A percentile compares a stretch with the other conserved stretches of the same genome.
Conservation (phyloP, 2,329 filamentous ascomycete genomes). For the Cordyceps tenuipes region DNA sequence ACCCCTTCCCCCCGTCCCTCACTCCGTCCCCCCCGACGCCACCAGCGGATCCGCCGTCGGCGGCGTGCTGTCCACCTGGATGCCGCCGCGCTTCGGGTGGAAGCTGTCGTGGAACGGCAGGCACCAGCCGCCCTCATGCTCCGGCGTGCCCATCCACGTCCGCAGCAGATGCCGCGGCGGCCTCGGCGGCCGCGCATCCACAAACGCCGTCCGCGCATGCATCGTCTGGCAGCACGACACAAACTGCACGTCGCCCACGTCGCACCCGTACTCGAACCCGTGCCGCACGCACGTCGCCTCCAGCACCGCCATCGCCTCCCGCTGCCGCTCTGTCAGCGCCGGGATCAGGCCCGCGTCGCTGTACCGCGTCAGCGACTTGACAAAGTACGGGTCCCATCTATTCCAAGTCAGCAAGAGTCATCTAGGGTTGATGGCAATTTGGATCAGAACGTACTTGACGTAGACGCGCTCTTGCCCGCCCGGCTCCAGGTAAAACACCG, state of each 20-base stretch:
- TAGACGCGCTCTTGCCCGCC: slow-evolving; percentile 38
- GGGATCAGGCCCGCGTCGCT: slow-evolving; percentile 66
- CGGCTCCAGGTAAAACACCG: slow-evolving; percentile 66
- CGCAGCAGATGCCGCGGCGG: slow-evolving; percentile 73
- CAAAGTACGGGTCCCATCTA: slow-evolving; percentile 90
- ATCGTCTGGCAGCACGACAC: slow-evolving; percentile 12
- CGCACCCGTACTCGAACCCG: slow-evolving; percentile 22
- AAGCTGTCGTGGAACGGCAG: slow-evolving; percentile 72
- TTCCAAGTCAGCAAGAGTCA: too few relatives aligned
- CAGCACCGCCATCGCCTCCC: slow-evolving; percentile 48
- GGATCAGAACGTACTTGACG: slow-evolving; percentile 58
- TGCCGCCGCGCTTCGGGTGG: slow-evolving; percentile 81
- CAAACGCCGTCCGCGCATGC: slow-evolving; percentile 12
- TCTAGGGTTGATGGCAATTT: too few relatives aligned
- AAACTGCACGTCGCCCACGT: slow-evolving; percentile 79
- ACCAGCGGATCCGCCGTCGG: slow-evolving; percentile 46
- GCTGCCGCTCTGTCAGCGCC: slow-evolving; percentile 59
- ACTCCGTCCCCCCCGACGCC: slow-evolving; percentile 1
- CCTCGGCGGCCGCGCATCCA: slow-evolving; percentile 51
- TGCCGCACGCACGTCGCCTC: slow-evolving; percentile 61
- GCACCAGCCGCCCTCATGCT: slow-evolving; percentile 76
- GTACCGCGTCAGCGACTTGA: slow-evolving; percentile 67
- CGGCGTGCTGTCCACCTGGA: slow-evolving; percentile 75
- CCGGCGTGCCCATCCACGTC: slow-evolving; percentile 75
- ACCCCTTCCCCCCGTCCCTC: not conserved